Base-by-base conservation (phyloP, 2,329 filamentous ascomycete genomes). In the Trichoderma simmonsii region DNA sequence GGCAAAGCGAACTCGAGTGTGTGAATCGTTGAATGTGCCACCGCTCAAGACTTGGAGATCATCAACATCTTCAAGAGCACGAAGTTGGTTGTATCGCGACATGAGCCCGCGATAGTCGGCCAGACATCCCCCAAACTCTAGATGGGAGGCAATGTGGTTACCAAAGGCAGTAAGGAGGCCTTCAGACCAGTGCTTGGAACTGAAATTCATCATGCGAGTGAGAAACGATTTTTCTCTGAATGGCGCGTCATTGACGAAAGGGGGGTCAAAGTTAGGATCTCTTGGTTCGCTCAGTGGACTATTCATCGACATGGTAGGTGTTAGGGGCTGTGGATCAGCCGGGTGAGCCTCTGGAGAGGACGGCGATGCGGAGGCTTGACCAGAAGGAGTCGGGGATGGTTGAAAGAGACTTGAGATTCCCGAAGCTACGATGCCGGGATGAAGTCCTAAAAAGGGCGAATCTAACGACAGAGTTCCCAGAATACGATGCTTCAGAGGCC, bases 361-460 rank as follows among this genome's bases (percentile, higher is more conserved):
- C 7, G 56, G 21, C 34, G 36, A 61, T 21, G 56, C 4, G 66
- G 26, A 28, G 26, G 18, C n/a, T 32, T 70, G 57, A 5, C 28
- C 72, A 56, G 73, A 71, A 6, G 74, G 75, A 26, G 76, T 77
- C 15, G 83, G 79, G 12, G 84, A 80, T 4, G 84, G 80, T 43
- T 85, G 83, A 80, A 97, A 96, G 12, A 97, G 85, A 77, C 93
- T 95, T 3, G 90, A 88, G 69, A 97, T 87, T 2, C 94, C 93
- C 48, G 92, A 92, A n/a, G 90, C 88, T 56, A 97, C 88, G 56
- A 98, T 92, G 6, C 95, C 93, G 1, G 94, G 94, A 80, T 98
- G 94, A 79, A 98, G 91, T 4, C 95, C 95, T 6, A 97, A 85
- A 72, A 97, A 94, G 0, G 95, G 95, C 0, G 93, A 92, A 80